Evolutionary conservation across 1,139 yeast genomes (phyloP).

Genomic region (Trichomonascaceae sp.): DNA sequence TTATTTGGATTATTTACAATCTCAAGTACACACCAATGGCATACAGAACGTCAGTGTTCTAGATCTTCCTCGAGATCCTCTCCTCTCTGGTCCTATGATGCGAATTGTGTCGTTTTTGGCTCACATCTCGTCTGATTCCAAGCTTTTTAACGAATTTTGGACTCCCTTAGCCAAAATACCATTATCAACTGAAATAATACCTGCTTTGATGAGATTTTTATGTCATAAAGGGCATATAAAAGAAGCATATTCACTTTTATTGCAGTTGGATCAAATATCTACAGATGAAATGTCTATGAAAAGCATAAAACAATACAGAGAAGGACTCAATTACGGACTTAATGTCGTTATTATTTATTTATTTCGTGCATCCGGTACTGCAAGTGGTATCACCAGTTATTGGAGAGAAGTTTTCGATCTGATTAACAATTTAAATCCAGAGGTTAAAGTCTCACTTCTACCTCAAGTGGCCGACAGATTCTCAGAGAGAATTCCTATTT

Average conservation of each 20-base stretch:
- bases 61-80: neutral
- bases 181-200: constrained; percentile 16
- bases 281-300: constrained; percentile 7
- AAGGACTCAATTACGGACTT: constrained; percentile 16
- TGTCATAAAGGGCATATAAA: constrained; percentile 9
- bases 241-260: constrained; percentile 11
- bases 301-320: neutral
- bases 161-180: constrained; percentile 12
- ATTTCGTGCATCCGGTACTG: constrained; percentile 3
- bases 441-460: constrained; percentile 13
- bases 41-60: neutral
- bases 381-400: constrained; percentile 10
- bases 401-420: constrained; percentile 17
- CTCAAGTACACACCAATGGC: neutral
- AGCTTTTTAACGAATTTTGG: constrained; percentile 17
- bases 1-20: neutral
- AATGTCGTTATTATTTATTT: constrained; percentile 15
- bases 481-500: constrained; percentile 17
- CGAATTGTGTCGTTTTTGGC: constrained; percentile 2
- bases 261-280: constrained; percentile 8
- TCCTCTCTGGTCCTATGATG: constrained; percentile 1
- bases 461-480: constrained; percentile 17
- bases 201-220: constrained; percentile 13
- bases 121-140: constrained; percentile 2
- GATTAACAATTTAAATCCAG: constrained; percentile 13